Evolutionary conservation across 305 asterid genomes (phyloP).

Genomic region (Fraxinus xanthoxyloides): DNA sequence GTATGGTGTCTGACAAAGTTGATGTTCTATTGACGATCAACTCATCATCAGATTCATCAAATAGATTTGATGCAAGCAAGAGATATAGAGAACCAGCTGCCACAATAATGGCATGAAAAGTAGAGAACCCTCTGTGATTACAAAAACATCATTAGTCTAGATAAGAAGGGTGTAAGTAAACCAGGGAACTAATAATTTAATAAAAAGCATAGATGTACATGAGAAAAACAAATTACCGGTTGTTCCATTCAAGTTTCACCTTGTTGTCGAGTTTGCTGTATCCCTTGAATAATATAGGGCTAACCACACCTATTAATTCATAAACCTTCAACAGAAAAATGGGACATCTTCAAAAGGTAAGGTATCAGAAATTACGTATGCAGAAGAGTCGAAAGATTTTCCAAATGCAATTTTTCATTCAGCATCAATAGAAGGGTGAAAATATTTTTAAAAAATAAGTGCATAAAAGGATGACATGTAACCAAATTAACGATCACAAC

Average conservation of each 20-base stretch:
- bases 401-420: not conserved
- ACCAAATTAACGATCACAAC: not conserved
- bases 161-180: not conserved
- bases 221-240: slow-evolving; percentile 47
- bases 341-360: slow-evolving; percentile 24
- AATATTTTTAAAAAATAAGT: not conserved
- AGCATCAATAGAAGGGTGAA: slow-evolving; percentile 6
- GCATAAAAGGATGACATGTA: not conserved
- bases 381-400: slow-evolving; percentile 1
- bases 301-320: slow-evolving; percentile 65
- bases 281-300: slow-evolving; percentile 51
- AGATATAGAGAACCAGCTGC: slow-evolving; percentile 68
- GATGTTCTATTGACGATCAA: slow-evolving; percentile 57
- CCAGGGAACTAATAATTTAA: not conserved
- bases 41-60: slow-evolving; percentile 46
- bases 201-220: slow-evolving; percentile 4
- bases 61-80: slow-evolving; percentile 62
- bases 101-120: slow-evolving; percentile 77
- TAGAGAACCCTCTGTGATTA: slow-evolving; percentile 77
- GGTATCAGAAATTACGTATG: slow-evolving; percentile 17
- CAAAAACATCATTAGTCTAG: not conserved
- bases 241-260: slow-evolving; percentile 79
- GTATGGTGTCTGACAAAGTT: slow-evolving; percentile 57
- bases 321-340: slow-evolving; percentile 62
- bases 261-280: slow-evolving; percentile 57